A percentile compares a stretch with the other conserved stretches of the same genome.
These are phyloP conservation scores for Fraxinus albicans DNA, from an alignment of 305 asterid species.

Conservation along the genomic window DNA sequence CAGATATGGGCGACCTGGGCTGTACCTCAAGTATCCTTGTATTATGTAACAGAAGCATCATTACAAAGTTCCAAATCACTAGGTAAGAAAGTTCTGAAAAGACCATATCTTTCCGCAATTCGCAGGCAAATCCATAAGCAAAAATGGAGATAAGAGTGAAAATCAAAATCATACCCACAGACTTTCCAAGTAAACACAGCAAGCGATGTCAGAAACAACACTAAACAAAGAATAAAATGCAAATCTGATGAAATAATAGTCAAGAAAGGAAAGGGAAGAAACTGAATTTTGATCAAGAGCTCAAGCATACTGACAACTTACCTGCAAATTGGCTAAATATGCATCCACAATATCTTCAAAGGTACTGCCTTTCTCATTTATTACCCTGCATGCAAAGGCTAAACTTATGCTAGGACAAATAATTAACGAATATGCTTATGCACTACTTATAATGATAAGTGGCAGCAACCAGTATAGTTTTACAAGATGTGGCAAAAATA, in stretches of 20 bases:
- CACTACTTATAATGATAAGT: background rate
- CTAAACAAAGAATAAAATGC: conserved; percentile 1
- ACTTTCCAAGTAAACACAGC: conserved; percentile 16
- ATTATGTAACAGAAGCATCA: background rate
- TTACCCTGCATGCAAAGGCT: conserved; percentile 43
- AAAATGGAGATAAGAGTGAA: background rate
- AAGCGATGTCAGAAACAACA: background rate
- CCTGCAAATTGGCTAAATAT: conserved; percentile 86
- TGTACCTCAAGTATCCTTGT: background rate
- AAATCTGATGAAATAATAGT: background rate
- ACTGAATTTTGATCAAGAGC: conserved; percentile 10
- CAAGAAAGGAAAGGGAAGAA: conserved; percentile 13
- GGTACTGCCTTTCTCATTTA: conserved; percentile 49
- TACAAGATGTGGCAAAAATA: background rate
- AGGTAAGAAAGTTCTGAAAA: background rate
- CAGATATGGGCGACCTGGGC: background rate
- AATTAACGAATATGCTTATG: background rate
- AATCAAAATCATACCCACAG: background rate
- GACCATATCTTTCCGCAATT: background rate
- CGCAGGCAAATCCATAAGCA: background rate
- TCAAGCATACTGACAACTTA: conserved; percentile 37
- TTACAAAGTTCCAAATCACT: background rate
- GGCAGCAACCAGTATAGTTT: background rate
- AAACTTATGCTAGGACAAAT: conserved; percentile 6
- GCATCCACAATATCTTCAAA: conserved; percentile 87